Base-by-base conservation (phyloP, 257 asterid species). In the Nemophila menziesii region DNA sequence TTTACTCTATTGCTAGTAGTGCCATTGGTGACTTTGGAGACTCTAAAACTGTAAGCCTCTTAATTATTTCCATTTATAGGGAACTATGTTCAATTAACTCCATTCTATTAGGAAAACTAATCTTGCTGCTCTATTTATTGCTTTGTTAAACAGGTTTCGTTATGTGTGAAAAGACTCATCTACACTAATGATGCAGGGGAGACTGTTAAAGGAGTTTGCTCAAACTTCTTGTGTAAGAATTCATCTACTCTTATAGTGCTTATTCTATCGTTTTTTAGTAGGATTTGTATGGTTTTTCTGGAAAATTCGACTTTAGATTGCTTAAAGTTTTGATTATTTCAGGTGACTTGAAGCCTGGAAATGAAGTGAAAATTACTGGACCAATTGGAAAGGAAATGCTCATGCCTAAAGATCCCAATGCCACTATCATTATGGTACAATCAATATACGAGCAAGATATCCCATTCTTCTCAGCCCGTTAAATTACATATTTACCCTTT, bases 361-460 rank as follows among this genome's bases (percentile, higher is more conserved):
- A 73, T 36, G 94, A 73, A 16, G 98, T 78, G 58, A 74, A 80
- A 52, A 76, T 89, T 36, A 84, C 98, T 33, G 98, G 98, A 61
- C 98, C 95, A 38, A 94, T 89, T 2, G 98, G 98, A 39, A 89
- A 84, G 60, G 98, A 89, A 51, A 89, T 89, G 98, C 95, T 89
- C 51, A 74, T 89, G 95, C 98, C 98, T 9, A 84, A 74, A 48
- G 98, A 89, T 69, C 95, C 92, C 22, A 87, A 83, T 51, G 95
- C 95, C 9, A 87, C 81, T 3, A 14, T 87, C 20, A 48, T 83
- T 5, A 83, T 87, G 97, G 95, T 87, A 57, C 12, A 22, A 12
- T 47, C 19, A 16, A 10, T 9, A 8, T 10, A 24, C 24, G 18
- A 22, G 24, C 29, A 36, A 0, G 19, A 33, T 52, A 33, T 47